phyloP scores from a whole-genome alignment of 2,329 filamentous ascomycete species.

The Alternaria postmessia region DNA sequence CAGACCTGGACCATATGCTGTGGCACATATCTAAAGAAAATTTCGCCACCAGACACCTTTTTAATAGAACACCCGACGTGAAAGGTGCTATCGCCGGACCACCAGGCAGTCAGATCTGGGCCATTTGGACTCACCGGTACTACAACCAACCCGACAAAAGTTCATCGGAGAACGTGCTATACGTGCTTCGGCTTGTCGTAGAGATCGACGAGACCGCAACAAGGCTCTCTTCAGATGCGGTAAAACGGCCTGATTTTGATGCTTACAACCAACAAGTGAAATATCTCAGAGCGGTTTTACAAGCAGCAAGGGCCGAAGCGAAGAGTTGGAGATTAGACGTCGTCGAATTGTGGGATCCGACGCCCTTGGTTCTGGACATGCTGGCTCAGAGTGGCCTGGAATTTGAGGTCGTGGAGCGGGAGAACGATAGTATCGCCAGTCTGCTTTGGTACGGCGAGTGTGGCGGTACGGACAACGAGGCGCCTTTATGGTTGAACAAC shows the following conservation, averaged over 20 bases:
- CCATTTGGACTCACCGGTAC: conserved; percentile 68
- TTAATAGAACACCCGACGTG: conserved; percentile 59
- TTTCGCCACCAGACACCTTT: conserved; percentile 71
- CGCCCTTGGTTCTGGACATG: conserved; percentile 49
- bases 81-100: conserved; percentile 71
- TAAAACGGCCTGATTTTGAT: neutral
- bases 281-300: conserved; percentile 63
- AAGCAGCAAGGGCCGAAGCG: conserved; percentile 72
- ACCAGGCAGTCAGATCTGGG: conserved; percentile 67
- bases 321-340: conserved; percentile 70
- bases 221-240: conserved; percentile 13
- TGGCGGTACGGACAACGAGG: conserved; percentile 8
- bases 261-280: neutral
- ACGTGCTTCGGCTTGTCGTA: conserved; percentile 71
- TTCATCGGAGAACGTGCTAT: conserved; percentile 65
- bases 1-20: conserved; percentile 69
- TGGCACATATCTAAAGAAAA: conserved; percentile 82
- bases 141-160: conserved; percentile 49
- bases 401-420: neutral
- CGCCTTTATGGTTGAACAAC: conserved; percentile 41
- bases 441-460: conserved; percentile 11
- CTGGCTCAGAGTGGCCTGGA: neutral
- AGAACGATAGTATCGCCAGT: conserved; percentile 1
- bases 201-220: conserved; percentile 53
- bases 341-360: conserved; percentile 84